These are phyloP conservation scores for Fusarium coffeatum DNA, from an alignment of 2,329 filamentous ascomycete species.

Conservation along the genomic window DNA sequence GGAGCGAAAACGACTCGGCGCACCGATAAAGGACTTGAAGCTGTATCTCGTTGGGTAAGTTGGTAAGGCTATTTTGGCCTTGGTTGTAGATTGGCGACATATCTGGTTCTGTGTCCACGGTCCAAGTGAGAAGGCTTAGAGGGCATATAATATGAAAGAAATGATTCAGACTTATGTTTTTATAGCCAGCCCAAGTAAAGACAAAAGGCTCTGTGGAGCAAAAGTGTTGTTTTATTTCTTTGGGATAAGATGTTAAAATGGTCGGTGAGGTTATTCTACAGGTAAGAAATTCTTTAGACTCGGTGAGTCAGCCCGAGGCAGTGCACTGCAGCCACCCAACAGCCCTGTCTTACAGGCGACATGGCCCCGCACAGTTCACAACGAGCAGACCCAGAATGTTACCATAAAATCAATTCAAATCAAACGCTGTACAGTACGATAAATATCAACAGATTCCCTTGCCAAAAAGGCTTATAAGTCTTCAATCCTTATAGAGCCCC, in stretches of 20 bases:
- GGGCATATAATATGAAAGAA: no score
- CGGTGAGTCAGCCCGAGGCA: not conserved
- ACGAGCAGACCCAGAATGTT: not conserved
- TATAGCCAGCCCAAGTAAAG: not conserved
- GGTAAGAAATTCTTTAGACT: not conserved
- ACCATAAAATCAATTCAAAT: not conserved
- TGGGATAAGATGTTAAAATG: not conserved
- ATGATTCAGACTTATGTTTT: no score
- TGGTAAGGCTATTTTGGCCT: accelerated
- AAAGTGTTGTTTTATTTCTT: not conserved
- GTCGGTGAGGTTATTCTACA: no score
- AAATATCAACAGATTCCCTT: not conserved
- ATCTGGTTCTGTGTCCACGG: not conserved
- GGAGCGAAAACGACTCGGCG: not conserved
- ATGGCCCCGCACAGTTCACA: not conserved
- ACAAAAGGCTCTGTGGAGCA: no score
- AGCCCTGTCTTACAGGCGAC: not conserved
- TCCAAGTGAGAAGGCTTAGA: accelerated
- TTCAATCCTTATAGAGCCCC: constrained; percentile 4
- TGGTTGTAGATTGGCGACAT: not conserved
- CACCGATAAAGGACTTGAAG: not conserved
- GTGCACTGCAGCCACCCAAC: not conserved
- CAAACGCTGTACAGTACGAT: not conserved
- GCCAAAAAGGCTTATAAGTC: not conserved
- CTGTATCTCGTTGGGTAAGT: not conserved